Evolutionary conservation across 441 rosid species (phyloP).

Genomic region (Viola pubescens): DNA sequence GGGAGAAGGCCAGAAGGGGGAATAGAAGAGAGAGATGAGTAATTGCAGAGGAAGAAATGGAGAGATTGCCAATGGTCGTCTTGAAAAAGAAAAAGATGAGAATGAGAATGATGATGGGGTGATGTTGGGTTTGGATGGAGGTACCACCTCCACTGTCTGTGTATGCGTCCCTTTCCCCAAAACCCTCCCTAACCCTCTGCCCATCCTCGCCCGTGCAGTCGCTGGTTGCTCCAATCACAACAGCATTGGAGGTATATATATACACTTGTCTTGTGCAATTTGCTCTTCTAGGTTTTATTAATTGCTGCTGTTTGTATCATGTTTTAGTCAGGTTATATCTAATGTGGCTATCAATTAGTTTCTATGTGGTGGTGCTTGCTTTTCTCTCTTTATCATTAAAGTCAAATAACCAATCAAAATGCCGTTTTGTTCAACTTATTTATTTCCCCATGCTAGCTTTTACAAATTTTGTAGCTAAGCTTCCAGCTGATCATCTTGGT

Average conservation of each 20-base stretch:
- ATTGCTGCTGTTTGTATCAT: not conserved
- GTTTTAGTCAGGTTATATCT: too few relatives aligned
- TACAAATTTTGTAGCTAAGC: too few relatives aligned
- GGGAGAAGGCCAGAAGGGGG: too few relatives aligned
- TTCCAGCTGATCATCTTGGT: too few relatives aligned
- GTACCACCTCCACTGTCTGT: constrained; percentile 60
- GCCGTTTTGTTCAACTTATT: too few relatives aligned
- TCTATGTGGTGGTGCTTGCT: too few relatives aligned
- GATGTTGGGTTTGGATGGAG: constrained; percentile 58
- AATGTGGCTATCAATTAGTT: too few relatives aligned
- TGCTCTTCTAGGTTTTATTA: not conserved
- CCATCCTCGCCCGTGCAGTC: constrained; percentile 49
- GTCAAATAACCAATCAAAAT: too few relatives aligned
- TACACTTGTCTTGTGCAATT: not conserved
- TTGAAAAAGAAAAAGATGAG: constrained; percentile 1
- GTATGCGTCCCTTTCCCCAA: constrained; percentile 42
- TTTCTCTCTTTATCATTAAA: too few relatives aligned
- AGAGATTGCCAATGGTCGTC: constrained; percentile 28
- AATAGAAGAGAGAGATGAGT: constrained; percentile 31
- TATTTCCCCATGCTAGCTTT: too few relatives aligned
- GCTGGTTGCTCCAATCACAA: constrained; percentile 70
- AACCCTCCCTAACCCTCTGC: constrained; percentile 35
- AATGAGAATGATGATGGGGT: constrained; percentile 25
- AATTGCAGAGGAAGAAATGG: constrained; percentile 33
- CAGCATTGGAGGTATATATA: constrained; percentile 47